Base-by-base conservation (phyloP, 495 filamentous ascomycete species). In the Penicillium diatomitis region DNA sequence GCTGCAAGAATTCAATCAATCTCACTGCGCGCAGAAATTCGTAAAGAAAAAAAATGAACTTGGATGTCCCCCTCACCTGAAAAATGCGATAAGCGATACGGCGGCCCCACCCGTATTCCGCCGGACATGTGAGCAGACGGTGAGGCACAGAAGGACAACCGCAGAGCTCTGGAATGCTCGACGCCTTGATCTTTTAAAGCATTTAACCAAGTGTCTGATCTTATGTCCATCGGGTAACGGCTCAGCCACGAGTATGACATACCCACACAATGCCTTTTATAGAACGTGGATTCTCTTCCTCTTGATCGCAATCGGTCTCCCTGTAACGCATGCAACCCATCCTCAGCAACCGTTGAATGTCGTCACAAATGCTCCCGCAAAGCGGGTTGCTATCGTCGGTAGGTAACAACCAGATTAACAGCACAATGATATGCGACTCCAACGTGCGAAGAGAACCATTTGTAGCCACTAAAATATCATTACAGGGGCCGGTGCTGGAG, bases 401-500 rank as follows among this genome's bases (percentile, higher is more conserved):
- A 56, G 46, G 63, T 38, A 37, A 32, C 4, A 38, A 45, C 28
- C 40, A 30, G 27, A 6, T 10, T 36, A 2, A 20, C 20, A 20
- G 20, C 29, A 7, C 20, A 8, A 44, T 12, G 10, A 11, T 38
- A 41, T 29, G 31, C 39, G 49, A 8, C 12, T 47, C 4, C 41
- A 37, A 31, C 8, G 5, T 44, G 3, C 3, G 7, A 5, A 30
- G 4, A 32, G 4, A 12, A 3, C 7, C 11, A 6, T 6, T 32
- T 36, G 8, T 31, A 28, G 12, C 33, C 29, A 27, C 49, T 56
- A 34, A 58, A 28, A 32, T 9, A 20, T 4, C 6, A n/a, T 10
- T 41, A 41, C 55, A 96, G 91, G 92, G 50, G 92, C 92, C 64
- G 92, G 92, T 28, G 83, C 92, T 41, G 94, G 78, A 11, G 94